Conservation (phyloP, 495 filamentous ascomycete species). For the Podospora anserina region DNA sequence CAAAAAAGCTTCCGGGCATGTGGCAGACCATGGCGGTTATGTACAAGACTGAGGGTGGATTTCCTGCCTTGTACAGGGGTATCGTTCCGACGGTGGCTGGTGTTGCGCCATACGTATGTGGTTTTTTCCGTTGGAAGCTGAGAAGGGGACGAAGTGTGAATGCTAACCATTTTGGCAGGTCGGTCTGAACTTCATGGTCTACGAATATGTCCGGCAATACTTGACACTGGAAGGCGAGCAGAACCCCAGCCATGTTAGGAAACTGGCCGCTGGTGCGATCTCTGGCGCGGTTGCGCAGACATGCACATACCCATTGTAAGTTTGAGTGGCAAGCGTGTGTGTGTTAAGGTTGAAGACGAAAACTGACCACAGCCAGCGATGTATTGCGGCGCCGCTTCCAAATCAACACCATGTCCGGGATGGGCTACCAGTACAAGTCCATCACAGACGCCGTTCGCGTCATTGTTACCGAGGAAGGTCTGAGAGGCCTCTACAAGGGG, state of each 20-base stretch:
- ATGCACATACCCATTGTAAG: conserved; percentile 97
- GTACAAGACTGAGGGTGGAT: conserved; percentile 87
- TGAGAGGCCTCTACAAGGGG: conserved; percentile 80
- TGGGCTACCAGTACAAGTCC: conserved; percentile 91
- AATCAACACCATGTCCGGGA: conserved; percentile 98
- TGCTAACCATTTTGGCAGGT: conserved; percentile 54
- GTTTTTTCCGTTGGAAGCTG: background rate
- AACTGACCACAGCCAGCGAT: conserved; percentile 56
- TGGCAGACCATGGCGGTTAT: conserved; percentile 76
- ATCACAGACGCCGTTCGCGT: conserved; percentile 78
- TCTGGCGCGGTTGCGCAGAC: conserved; percentile 96
- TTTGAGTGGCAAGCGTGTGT: background rate
- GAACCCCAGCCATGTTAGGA: conserved; percentile 75
- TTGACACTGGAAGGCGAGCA: conserved; percentile 85
- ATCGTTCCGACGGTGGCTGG: conserved; percentile 92
- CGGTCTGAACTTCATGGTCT: conserved; percentile 96
- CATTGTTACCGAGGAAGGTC: conserved; percentile 72
- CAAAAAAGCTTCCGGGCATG: conserved; percentile 83
- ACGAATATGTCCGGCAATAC: conserved; percentile 80
- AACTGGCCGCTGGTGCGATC: conserved; percentile 82
- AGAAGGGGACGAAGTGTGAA: background rate
- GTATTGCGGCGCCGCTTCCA: conserved; percentile 95
- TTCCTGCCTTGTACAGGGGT: conserved; percentile 80
- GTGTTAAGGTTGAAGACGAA: no score
- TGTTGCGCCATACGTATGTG: conserved; percentile 87